These are phyloP conservation scores for Escallonia herrerae DNA, from an alignment of 129 eudicot genomes.

Conservation along the genomic window DNA sequence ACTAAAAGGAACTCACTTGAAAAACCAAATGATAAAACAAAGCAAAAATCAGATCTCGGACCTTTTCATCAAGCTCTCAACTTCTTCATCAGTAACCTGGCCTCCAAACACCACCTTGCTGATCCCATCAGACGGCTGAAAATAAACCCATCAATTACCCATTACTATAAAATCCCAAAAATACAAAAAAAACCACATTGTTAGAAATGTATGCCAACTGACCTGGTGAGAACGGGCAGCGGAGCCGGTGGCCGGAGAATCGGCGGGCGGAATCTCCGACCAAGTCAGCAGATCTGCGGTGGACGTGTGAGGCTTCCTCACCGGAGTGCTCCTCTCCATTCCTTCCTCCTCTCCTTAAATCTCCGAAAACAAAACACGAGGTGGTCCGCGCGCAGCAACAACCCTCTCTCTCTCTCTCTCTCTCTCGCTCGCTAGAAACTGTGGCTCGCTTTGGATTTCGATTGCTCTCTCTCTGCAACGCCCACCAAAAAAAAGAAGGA, in stretches of 20 bases:
- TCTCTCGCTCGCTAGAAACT: neutral
- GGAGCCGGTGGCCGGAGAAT: constrained; percentile 36
- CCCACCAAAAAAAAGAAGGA: no score
- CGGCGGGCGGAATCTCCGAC: constrained; percentile 72
- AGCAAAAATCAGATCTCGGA: constrained; percentile 38
- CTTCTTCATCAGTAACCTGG: constrained; percentile 92
- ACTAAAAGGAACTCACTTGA: neutral
- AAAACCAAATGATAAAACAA: no score
- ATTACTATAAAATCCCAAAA: constrained; percentile 1
- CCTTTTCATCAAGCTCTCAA: constrained; percentile 79
- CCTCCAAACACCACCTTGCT: constrained; percentile 92
- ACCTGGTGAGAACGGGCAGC: constrained; percentile 62
- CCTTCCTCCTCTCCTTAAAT: neutral
- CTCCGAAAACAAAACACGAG: neutral
- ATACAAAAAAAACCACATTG: neutral
- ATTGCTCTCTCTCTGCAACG: no score
- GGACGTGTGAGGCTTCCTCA: constrained; percentile 85
- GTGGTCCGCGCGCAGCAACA: neutral
- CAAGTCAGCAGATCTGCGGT: constrained; percentile 97
- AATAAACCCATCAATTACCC: neutral
- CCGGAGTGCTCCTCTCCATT: constrained; percentile 76
- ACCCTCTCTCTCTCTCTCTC: neutral
- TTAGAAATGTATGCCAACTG: neutral
- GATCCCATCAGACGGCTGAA: constrained; percentile 96
- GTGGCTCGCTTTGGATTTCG: no score